Base-by-base conservation (phyloP, 768 basidiomycete genomes). In the Mycena maculata region DNA sequence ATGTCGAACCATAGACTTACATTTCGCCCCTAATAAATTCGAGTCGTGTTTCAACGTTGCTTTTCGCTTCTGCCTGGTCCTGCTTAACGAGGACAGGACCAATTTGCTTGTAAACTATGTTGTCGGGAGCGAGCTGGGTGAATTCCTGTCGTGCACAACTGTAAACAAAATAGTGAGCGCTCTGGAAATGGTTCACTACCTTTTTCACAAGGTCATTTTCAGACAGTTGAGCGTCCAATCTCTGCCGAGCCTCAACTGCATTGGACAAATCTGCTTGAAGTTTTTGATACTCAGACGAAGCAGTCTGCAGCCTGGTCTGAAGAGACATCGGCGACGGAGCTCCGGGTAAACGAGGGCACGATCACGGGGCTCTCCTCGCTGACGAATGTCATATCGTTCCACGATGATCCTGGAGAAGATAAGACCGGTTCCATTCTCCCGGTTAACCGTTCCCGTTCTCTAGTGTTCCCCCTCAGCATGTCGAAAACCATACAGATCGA, bases 171-270 rank as follows among this genome's bases (percentile, higher is more conserved):
- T 18, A 11, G 27, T 30, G 25, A 38, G 16, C 66, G 33, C 57
- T 30, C 30, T 30, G 27, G 30, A 41, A 39, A 48, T 25, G 44
- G 77, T 22, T 41, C 18, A 44, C 57, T 42, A 92, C 96, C 87
- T 96, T 94, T 76, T 94, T 90, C 48, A 98, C 97, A 52, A 90
- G 82, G 77, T 98, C 94, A 79, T 96, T 98, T 81, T 98, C 97
- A 8, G 91, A 90, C 47, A 92, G 80, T 76, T 98, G 96, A 0
- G 95, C 90, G 68, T 97, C 97, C n/a, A 98, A 85, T 59, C 88
- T 86, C 72, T 97, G 94, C 47, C 92, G 85, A 16, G 89, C 90
- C 70, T 95, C 94, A 39, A 99, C 91, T 5, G 87, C 84, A 60
- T 82, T 84, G 1, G 90, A 83, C 42, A 95, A 81, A 67, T 96